These are phyloP conservation scores for Boletus insuetus DNA, from an alignment of 768 basidiomycete species.

Conservation along the genomic window DNA sequence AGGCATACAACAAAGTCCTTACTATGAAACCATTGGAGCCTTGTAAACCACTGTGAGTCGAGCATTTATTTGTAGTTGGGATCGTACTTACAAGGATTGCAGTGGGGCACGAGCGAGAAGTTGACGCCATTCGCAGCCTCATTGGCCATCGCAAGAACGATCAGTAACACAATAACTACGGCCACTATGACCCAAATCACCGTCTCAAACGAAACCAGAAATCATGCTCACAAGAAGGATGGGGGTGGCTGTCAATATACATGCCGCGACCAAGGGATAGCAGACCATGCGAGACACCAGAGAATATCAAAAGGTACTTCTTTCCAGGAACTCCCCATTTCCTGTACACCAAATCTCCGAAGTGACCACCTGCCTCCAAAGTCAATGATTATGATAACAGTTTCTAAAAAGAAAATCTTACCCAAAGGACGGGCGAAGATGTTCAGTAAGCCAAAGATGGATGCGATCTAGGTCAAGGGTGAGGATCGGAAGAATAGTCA, in stretches of 20 bases:
- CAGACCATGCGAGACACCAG: background rate
- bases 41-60: background rate
- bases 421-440: conserved; percentile 1
- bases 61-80: too few species aligned
- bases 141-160: background rate
- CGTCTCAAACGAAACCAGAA: background rate
- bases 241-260: conserved; percentile 32
- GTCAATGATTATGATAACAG: background rate
- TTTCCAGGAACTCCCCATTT: conserved; percentile 7
- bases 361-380: background rate
- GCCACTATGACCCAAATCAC: background rate
- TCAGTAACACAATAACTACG: background rate
- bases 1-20: background rate
- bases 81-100: conserved; percentile 3
- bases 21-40: conserved; percentile 29
- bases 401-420: background rate
- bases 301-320: conserved; percentile 2
- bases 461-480: background rate
- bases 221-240: conserved; percentile 19
- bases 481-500: background rate
- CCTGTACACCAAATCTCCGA: conserved; percentile 4
- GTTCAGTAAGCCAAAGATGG: conserved; percentile 3
- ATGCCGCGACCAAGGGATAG: conserved; percentile 33
- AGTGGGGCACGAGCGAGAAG: conserved; percentile 5
- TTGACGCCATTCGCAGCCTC: conserved; percentile 3